Evolutionary conservation across 257 asterid genomes (phyloP).

Genomic region (Lithospermum erythrorhizon): DNA sequence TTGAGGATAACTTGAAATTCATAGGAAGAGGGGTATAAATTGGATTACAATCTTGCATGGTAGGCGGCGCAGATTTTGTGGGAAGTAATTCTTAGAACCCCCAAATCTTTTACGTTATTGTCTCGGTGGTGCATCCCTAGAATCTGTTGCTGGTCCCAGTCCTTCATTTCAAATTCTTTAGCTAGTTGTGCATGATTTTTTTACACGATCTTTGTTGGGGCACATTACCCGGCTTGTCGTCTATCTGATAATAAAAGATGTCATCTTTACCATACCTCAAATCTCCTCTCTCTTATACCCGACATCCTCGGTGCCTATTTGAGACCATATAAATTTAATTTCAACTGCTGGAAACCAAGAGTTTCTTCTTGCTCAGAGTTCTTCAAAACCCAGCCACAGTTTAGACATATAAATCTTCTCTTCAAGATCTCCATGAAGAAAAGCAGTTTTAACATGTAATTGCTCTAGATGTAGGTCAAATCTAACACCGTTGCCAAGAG

Average conservation of each 20-base stretch:
- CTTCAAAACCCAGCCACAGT: background rate
- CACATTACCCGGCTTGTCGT: background rate
- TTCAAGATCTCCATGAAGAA: slow-evolving; percentile 3
- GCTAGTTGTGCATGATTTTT: slow-evolving; percentile 4
- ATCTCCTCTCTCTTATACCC: background rate
- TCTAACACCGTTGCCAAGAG: background rate
- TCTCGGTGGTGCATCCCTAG: slow-evolving; percentile 9
- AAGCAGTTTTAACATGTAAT: no score
- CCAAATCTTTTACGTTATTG: background rate
- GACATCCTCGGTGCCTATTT: background rate
- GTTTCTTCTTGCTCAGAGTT: background rate
- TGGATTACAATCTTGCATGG: slow-evolving; percentile 8
- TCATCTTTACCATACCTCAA: background rate
- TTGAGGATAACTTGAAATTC: slow-evolving; percentile 9
- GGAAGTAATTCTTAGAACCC: slow-evolving; percentile 4
- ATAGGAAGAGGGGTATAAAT: slow-evolving; percentile 3
- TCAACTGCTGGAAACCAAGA: slow-evolving; percentile 3
- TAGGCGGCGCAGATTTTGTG: background rate
- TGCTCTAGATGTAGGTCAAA: background rate
- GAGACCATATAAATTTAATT: background rate
- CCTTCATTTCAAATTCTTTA: slow-evolving; percentile 7
- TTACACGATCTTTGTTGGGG: slow-evolving; percentile 4
- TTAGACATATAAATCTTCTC: background rate
- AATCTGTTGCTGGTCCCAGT: slow-evolving; percentile 5
- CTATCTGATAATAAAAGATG: background rate